Evolutionary conservation across 345 rosid species (phyloP), one percentile per base, ranked within the genome.

Genomic region (Heritiera littoralis): DNA sequence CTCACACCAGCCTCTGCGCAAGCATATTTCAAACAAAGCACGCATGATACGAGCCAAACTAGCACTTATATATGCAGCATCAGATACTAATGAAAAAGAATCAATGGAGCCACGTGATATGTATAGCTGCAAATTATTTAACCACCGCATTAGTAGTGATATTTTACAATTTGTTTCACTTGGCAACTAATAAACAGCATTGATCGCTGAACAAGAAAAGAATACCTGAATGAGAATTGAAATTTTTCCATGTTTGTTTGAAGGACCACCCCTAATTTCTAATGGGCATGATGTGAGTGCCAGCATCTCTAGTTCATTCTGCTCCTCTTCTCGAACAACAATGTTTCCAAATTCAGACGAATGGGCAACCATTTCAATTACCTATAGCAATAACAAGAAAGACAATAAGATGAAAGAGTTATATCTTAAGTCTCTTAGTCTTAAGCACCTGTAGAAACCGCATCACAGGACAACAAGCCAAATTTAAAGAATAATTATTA

Each of bases 11-110:
- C 96, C 98, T 88, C 85, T 88, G 54, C 93, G 90, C 87, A 95
- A 86, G 83, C 98, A 95, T 85, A 89, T 95, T 81, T 95, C 99
- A 87, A 93, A 95, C 72, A 95, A 81, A 77, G 98, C 99, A 70
- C 96, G 92, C 94, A 95, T 90, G 58, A 95, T 95, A 72, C 99
- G 98, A 76, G 97, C 98, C 92, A 95, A 86, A 86, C 99, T 95
- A 78, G 99, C 99, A 88, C 98, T 95, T 76, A 95, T 95, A 79
- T 92, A 95, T 63, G 98, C 89, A 78, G 98, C 99, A 88, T 95
- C 98, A 75, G 98, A 95, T 81, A 95, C 88, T 77, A 95, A 84
- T 54, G 99, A 95, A 81, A 95, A 95, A 54, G 92, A n/a, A 88
- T 95, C 98, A 45, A 95, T 92, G 65, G 90, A 92, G 67, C 98